A percentile compares a stretch with the other conserved stretches of the same genome.
Conservation (phyloP, 2,329 filamentous ascomycete species). For the Aspergillus novoparasiticus region DNA sequence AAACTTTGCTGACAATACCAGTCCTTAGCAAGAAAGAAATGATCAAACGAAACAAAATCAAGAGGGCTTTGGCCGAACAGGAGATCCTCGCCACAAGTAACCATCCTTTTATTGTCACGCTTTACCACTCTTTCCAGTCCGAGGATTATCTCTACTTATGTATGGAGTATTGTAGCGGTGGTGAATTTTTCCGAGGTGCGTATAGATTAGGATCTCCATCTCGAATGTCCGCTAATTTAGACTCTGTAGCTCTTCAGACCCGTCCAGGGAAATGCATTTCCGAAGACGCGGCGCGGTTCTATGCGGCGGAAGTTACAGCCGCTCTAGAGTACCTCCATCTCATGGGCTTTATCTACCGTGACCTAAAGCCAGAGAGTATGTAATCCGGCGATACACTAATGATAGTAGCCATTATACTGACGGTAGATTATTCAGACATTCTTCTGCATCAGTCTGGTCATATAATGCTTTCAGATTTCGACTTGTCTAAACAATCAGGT, state of each 20-base stretch:
- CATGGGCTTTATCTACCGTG: slow-evolving; percentile 99
- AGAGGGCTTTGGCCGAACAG: slow-evolving; percentile 93
- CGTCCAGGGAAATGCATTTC: slow-evolving; percentile 95
- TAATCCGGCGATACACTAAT: slow-evolving; percentile 22
- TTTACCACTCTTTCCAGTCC: slow-evolving; percentile 99
- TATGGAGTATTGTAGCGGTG: slow-evolving; percentile 99
- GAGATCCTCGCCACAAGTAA: slow-evolving; percentile 98
- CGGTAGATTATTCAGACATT: slow-evolving; percentile 70
- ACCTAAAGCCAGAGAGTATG: slow-evolving; percentile 95
- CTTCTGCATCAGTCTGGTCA: slow-evolving; percentile 98
- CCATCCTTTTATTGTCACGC: slow-evolving; percentile 96
- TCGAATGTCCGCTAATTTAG: slow-evolving; percentile 11
- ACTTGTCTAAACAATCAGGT: slow-evolving; percentile 96
- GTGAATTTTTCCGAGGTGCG: slow-evolving; percentile 85
- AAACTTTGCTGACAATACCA: slow-evolving; percentile 48
- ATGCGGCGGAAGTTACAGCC: slow-evolving; percentile 95
- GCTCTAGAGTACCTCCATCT: slow-evolving; percentile 95
- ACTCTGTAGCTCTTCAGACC: slow-evolving; percentile 74
- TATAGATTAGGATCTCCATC: slow-evolving; percentile 2
- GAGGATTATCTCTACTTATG: slow-evolving; percentile 99
- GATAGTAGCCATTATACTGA: slow-evolving; percentile 13
- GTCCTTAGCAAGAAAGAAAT: slow-evolving; percentile 99
- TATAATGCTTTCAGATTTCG: slow-evolving; percentile 99
- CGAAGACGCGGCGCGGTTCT: slow-evolving; percentile 95
- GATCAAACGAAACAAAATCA: slow-evolving; percentile 99